Conservation (phyloP, 2,329 filamentous ascomycete species). For the Ophiosphaerella korrae region DNA sequence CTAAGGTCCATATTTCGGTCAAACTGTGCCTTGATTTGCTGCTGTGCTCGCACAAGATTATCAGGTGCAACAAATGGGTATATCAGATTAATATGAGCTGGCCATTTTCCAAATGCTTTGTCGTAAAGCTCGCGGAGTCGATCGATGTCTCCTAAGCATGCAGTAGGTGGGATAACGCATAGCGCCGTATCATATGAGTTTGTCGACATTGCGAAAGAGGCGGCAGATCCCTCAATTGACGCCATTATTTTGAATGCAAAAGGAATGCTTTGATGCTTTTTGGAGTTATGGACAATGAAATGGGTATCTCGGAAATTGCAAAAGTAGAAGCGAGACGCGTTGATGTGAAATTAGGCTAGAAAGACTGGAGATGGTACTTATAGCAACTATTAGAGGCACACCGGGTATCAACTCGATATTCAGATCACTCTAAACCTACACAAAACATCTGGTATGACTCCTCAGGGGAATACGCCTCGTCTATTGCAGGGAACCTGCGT, state of each 20-base stretch:
- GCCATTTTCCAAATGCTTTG: constrained; percentile 65
- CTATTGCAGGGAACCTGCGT: constrained; percentile 6
- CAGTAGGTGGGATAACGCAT: constrained; percentile 61
- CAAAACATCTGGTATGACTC: constrained; percentile 21
- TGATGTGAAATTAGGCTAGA: not conserved
- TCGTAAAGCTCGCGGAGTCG: constrained; percentile 66
- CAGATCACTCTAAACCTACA: constrained; percentile 5
- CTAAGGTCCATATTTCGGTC: constrained; percentile 4
- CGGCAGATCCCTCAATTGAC: constrained; percentile 2
- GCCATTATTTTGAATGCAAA: constrained; percentile 22
- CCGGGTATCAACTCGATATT: not conserved
- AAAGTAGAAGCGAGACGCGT: not conserved
- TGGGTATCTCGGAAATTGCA: constrained; percentile 14
- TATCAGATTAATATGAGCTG: constrained; percentile 68
- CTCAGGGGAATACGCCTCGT: constrained; percentile 3
- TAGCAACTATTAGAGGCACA: constrained; percentile 5
- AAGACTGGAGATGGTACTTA: constrained; percentile 1
- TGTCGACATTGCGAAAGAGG: constrained; percentile 20
- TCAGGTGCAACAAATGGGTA: constrained; percentile 67
- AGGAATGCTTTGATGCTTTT: not conserved
- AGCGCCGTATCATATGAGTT: constrained; percentile 64
- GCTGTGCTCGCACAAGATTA: constrained; percentile 52
- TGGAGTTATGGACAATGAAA: not conserved
- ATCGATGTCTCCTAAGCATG: constrained; percentile 58
- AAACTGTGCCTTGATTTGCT: constrained; percentile 48